Evolutionary conservation across 1,284 basidiomycete genomes (phyloP), one percentile per base, ranked within the genome.

Genomic region (Heliocybe sulcata): DNA sequence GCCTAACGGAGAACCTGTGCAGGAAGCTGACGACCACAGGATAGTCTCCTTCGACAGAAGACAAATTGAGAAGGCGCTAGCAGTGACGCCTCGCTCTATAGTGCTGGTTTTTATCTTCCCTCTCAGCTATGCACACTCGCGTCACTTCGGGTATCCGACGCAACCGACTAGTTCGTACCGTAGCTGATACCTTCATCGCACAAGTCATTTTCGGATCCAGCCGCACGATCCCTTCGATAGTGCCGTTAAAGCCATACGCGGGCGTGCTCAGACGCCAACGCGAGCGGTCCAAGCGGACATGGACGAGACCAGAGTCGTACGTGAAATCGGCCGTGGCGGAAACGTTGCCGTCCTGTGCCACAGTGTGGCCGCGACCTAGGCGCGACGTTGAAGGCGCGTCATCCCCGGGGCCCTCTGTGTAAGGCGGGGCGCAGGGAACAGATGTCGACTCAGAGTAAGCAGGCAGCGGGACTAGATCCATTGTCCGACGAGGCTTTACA

Each of bases 201-300:
- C 71, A 66, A 23, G 66, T 66, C 54, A 69, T 69, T 23, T 65
- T 63, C 50, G 69, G 69, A 19, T 58, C 62, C 51, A 78, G 65
- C 35, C 62, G 65, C 16, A 79, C 57, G 10, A 64, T 56, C n/a
- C 77, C 77, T 42, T 75, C 68, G 19, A 77, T 67, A 16, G 62
- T 61, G 4, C 69, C 73, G 35, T 71, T 67, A 38, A 68, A 60
- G 25, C 77, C 77, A 59, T 76, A 80, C 10, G 68, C 67, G 10
- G 77, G 76, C 22, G 67, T 63, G 35, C 64, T 58, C 4, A 72
- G 63, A 10, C 70, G 70, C 72, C 73, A 76, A 54, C 22, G 61
- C 55, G 52, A 42, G 6, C 3, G 59, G 59, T 49, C 64, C 60
- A 19, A 58, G 55, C 48, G 35, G 19, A 47, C 23, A 25, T 26